phyloP scores from a whole-genome alignment of 768 basidiomycete genomes.

The Suillus americanus region DNA sequence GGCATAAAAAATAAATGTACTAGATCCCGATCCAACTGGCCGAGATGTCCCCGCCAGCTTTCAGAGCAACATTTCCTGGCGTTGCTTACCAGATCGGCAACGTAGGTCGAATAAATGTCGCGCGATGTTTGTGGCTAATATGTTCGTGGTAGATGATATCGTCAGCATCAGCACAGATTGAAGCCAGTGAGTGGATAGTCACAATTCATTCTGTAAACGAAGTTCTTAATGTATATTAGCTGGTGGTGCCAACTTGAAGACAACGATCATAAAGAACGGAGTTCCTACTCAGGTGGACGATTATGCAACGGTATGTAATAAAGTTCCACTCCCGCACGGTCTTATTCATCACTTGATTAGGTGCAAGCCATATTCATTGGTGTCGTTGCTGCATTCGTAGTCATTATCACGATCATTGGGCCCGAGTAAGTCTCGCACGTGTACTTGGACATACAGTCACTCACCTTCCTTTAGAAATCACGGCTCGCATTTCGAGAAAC shows the following conservation, averaged over 20 bases:
- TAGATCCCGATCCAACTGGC: conserved; percentile 73
- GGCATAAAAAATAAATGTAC: conserved; percentile 10
- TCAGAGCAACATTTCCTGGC: conserved; percentile 86
- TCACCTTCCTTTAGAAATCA: conserved; percentile 51
- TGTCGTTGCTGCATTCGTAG: conserved; percentile 71
- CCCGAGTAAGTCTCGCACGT: conserved; percentile 55
- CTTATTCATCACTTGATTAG: not conserved
- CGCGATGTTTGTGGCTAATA: not conserved
- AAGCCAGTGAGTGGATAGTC: conserved; percentile 51
- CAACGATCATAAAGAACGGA: conserved; percentile 45
- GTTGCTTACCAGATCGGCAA: conserved; percentile 85
- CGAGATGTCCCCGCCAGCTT: conserved; percentile 86
- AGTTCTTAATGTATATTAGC: conserved; percentile 34
- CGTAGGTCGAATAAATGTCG: conserved; percentile 22
- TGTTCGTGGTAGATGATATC: conserved; percentile 51
- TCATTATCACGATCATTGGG: conserved; percentile 76
- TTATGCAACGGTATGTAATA: conserved; percentile 48
- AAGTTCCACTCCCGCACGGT: conserved; percentile 22
- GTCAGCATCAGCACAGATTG: conserved; percentile 76
- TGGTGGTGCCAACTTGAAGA: conserved; percentile 59
- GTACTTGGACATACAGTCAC: not conserved
- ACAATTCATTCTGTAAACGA: not conserved
- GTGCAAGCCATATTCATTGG: conserved; percentile 91
- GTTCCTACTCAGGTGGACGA: conserved; percentile 47
- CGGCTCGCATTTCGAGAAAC: conserved; percentile 80